Evolutionary conservation across 768 basidiomycete species (phyloP), one percentile per base, ranked within the genome.

Genomic region (Amanita pallidorosea): DNA sequence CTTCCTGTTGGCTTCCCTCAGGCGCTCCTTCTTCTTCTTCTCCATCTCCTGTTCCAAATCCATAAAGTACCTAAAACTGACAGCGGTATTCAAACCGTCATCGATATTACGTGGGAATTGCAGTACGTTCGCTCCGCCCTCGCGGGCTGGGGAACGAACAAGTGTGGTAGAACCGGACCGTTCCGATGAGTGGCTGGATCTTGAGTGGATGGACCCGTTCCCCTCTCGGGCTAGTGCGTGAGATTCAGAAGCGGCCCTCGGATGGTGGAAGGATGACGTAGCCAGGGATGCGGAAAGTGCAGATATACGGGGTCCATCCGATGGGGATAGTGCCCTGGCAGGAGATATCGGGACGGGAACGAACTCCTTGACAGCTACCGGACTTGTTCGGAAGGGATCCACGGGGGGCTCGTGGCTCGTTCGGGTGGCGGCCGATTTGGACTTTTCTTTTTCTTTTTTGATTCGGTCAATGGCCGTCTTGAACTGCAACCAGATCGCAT

Each of bases 251-350:
- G 51, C 57, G 20, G 68, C 67, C 51, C 63, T 72, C 4, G 77
- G 74, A 56, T 78, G 69, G 53, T 83, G 74, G 56, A 85, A 79
- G 13, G 67, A 66, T 17, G 82, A 72, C 18, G 75, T 76, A 5
- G 73, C 79, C 40, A 88, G 68, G 31, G 85, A 86, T n/a, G 77
- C 77, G 17, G 85, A 87, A 38, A 88, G 74, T 5, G 81, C 77
- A 47, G 85, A 88, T 29, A 72, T 54, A 45, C 70, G 68, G 27
- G 72, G 67, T 23, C 63, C 58, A 23, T 69, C 62, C 5, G 75
- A 60, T 31, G 73, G 60, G 3, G 59, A 60, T n/a, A 67, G 57
- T 46, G 68, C 62, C 56, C 65, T 59, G 33, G 65, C 60, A 40
- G 74, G 67, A 52, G 69, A 62, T 7, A 72, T 63, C 57, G 53